These are phyloP conservation scores for Populus hybrid DNA, from an alignment of 441 rosid species.

Conservation along the genomic window DNA sequence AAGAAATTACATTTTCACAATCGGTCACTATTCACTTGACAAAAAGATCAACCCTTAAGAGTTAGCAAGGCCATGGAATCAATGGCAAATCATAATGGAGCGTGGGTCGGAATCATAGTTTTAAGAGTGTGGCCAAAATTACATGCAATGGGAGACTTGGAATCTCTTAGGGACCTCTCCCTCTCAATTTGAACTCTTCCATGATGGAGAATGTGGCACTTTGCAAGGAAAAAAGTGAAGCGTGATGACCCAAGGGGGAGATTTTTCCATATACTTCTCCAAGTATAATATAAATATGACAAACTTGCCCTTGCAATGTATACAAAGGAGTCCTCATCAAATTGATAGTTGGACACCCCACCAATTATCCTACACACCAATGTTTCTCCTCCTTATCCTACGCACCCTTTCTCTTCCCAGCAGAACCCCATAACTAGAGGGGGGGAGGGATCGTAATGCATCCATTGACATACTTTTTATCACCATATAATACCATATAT, in stretches of 20 bases:
- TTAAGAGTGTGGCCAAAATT: no score
- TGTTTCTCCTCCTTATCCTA: conserved; percentile 25
- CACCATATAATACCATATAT: conserved; percentile 4
- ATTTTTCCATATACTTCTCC: background rate
- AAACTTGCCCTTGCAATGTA: conserved; percentile 24
- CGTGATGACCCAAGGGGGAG: background rate
- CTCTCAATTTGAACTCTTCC: no score
- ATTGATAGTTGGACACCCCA: conserved; percentile 31
- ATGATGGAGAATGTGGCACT: no score
- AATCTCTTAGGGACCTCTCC: no score
- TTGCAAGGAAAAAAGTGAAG: no score
- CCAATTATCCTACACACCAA: conserved; percentile 31
- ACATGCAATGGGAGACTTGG: no score
- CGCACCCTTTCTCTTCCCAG: conserved; percentile 22
- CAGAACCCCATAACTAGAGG: conserved; percentile 10
- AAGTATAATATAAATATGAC: conserved; percentile 15
- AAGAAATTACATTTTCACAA: no score
- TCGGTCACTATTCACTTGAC: no score
- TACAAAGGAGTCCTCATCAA: conserved; percentile 44
- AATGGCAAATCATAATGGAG: no score
- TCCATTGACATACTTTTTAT: background rate
- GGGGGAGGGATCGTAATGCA: background rate
- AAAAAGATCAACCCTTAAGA: no score
- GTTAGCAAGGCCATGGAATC: no score
- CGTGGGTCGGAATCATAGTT: no score